Percentiles rank a stretch among this genome's conserved stretches.
Evolutionary conservation across 768 basidiomycete genomes (phyloP).

Genomic region (Kwoniella shandongensis): DNA sequence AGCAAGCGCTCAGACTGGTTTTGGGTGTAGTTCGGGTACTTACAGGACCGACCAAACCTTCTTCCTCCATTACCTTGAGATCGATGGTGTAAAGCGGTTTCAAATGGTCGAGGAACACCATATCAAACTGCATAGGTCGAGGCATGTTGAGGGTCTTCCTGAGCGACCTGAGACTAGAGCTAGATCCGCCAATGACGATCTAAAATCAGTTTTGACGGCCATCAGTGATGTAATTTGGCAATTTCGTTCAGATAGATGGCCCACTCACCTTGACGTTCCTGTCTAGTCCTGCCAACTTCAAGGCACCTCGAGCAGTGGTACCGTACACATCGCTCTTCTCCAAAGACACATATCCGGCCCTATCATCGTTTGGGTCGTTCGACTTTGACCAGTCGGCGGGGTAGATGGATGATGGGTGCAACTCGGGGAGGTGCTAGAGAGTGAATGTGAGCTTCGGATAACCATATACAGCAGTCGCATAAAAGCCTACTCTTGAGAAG

Average conservation of each 20-base stretch:
- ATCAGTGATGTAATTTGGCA: no score
- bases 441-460: not conserved
- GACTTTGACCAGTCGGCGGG: conserved; percentile 38
- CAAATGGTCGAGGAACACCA: conserved; percentile 51
- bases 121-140: conserved; percentile 41
- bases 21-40: no score
- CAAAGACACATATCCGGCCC: conserved; percentile 49
- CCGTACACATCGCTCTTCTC: conserved; percentile 50
- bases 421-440: conserved; percentile 35
- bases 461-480: not conserved
- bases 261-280: conserved; percentile 48
- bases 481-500: conserved; percentile 41
- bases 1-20: not conserved
- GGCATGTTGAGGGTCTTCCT: conserved; percentile 46
- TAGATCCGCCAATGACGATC: conserved; percentile 46
- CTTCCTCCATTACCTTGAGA: conserved; percentile 49
- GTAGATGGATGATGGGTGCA: conserved; percentile 35
- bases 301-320: conserved; percentile 38
- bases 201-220: no score
- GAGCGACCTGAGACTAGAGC: conserved; percentile 32
- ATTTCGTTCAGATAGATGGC: no score
- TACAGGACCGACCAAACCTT: conserved; percentile 48
- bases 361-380: conserved; percentile 21
- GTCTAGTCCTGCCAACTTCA: conserved; percentile 44
- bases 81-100: conserved; percentile 52